phyloP scores from a whole-genome alignment of 495 filamentous ascomycete genomes.

The Penicillium diatomitis region DNA sequence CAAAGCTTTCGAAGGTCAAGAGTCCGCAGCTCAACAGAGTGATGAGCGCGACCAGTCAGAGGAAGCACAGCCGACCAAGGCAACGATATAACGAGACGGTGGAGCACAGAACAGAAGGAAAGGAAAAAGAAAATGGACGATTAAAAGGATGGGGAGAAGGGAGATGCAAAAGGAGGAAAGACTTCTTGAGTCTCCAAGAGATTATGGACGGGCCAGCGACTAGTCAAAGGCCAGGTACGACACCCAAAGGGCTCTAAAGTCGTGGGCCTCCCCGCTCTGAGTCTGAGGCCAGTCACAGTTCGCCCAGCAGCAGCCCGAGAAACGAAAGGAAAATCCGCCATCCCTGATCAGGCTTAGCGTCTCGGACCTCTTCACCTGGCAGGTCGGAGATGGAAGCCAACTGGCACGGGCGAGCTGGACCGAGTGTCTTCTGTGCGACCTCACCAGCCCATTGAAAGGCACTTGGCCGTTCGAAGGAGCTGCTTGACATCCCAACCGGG shows the following conservation, averaged over 20 bases:
- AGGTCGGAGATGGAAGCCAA: neutral
- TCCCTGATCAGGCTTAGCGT: slow-evolving; percentile 23
- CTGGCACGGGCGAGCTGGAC: neutral
- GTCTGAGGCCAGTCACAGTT: slow-evolving; percentile 4
- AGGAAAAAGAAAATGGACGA: neutral
- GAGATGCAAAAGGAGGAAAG: neutral
- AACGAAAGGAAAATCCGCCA: slow-evolving; percentile 25
- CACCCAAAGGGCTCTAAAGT: no score
- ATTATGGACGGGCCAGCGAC: neutral
- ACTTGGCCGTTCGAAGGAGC: neutral
- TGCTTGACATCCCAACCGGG: neutral
- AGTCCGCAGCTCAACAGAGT: neutral
- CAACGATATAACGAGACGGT: neutral
- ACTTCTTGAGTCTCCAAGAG: neutral
- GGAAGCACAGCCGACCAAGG: neutral
- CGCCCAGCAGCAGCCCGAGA: slow-evolving; percentile 1
- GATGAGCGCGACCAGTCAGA: neutral
- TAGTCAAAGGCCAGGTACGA: no score
- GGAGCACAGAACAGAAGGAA: neutral
- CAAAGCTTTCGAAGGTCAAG: neutral
- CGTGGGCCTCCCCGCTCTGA: no score
- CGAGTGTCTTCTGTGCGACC: slow-evolving; percentile 9
- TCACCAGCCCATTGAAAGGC: neutral
- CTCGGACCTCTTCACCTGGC: neutral
- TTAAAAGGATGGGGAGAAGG: neutral